A percentile compares a stretch with the other conserved stretches of the same genome.
phyloP scores from a whole-genome alignment of 768 basidiomycete species.

The Dictyophora rubrovolvata region DNA sequence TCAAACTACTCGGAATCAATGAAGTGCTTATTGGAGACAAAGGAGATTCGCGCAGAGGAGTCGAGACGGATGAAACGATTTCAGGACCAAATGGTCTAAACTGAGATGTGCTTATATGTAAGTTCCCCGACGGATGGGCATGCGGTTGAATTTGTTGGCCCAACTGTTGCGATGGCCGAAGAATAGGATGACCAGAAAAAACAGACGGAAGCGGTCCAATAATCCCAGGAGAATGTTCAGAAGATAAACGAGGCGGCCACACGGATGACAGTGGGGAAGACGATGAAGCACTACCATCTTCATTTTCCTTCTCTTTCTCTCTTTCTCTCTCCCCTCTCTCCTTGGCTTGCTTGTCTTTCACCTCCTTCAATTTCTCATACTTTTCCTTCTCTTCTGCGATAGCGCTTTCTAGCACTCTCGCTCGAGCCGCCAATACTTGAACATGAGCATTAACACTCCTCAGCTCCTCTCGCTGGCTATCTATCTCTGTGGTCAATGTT shows the following conservation, averaged over 20 bases:
- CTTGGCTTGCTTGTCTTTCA: slow-evolving; percentile 40
- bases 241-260: slow-evolving; percentile 19
- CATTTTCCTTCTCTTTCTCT: slow-evolving; percentile 29
- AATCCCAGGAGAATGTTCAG: neutral
- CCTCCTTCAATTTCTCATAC: slow-evolving; percentile 48
- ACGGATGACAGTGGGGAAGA: slow-evolving; percentile 16
- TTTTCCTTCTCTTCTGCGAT: slow-evolving; percentile 53
- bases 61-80: neutral
- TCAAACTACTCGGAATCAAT: slow-evolving; percentile 46
- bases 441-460: slow-evolving; percentile 59
- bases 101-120: neutral
- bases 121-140: slow-evolving; percentile 10
- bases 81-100: neutral
- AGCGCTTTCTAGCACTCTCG: slow-evolving; percentile 64
- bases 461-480: slow-evolving; percentile 43
- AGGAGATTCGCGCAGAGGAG: slow-evolving; percentile 16
- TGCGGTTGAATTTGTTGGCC: neutral
- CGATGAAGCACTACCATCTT: slow-evolving; percentile 14
- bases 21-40: slow-evolving; percentile 36
- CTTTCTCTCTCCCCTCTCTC: slow-evolving; percentile 39
- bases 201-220: neutral
- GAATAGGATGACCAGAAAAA: slow-evolving; percentile 25
- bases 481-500: neutral
- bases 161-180: slow-evolving; percentile 41
- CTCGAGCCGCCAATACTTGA: slow-evolving; percentile 48